Evolutionary conservation across 352 stramenopile genomes (phyloP).

Genomic region (Elongisporangium undulatum): DNA sequence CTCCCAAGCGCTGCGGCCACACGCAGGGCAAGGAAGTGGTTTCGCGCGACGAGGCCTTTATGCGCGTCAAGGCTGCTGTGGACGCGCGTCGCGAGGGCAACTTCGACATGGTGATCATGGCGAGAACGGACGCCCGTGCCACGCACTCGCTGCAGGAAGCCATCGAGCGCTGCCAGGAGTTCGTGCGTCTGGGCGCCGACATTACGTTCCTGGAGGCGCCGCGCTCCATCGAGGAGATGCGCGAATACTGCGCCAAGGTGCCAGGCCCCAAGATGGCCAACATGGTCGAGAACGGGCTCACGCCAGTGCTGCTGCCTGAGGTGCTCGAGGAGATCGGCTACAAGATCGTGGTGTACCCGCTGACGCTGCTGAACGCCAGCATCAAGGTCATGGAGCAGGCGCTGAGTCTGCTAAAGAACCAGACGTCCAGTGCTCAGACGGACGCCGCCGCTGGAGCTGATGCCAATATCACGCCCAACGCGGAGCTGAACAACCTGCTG

Average conservation of each 20-base stretch:
- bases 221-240: conserved; percentile 89
- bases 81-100: conserved; percentile 83
- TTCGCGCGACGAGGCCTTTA: conserved; percentile 79
- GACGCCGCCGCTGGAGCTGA: background rate
- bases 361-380: conserved; percentile 91
- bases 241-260: conserved; percentile 87
- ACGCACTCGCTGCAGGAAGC: conserved; percentile 90
- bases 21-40: conserved; percentile 90
- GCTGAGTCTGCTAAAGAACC: conserved; percentile 77
- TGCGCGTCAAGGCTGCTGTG: conserved; percentile 83
- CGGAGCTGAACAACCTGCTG: conserved; percentile 79
- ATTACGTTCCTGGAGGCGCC: conserved; percentile 96
- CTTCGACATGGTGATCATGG: conserved; percentile 92
- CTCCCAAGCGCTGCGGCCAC: conserved; percentile 92
- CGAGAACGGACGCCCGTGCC: conserved; percentile 89
- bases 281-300: conserved; percentile 93
- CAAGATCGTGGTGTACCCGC: conserved; percentile 91
- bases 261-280: conserved; percentile 92
- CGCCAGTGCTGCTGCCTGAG: conserved; percentile 84
- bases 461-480: conserved; percentile 28
- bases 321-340: conserved; percentile 92
- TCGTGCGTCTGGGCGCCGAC: conserved; percentile 88
- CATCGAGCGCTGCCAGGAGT: conserved; percentile 90
- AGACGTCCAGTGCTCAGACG: conserved; percentile 7
- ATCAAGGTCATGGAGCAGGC: conserved; percentile 92